Conservation (phyloP, 2,329 filamentous ascomycete genomes). For the Massarina eburnea region DNA sequence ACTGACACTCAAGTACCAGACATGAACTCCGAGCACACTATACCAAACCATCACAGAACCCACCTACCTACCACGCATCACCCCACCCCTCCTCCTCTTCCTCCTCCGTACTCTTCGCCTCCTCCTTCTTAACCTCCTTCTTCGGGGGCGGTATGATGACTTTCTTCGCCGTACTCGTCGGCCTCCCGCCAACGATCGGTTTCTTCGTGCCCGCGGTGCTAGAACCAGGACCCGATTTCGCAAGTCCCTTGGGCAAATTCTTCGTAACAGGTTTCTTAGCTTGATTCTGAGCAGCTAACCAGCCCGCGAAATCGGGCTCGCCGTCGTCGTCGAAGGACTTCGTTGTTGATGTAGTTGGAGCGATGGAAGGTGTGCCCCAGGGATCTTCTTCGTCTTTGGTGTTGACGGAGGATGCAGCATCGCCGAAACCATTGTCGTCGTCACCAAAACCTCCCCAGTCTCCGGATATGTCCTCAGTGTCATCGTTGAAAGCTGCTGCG, state of each 20-base stretch:
- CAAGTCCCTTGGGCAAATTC: constrained; percentile 78
- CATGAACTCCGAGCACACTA: constrained; percentile 1
- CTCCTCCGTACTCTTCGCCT: constrained; percentile 46
- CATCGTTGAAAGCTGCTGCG: constrained; percentile 52
- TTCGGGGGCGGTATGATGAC: constrained; percentile 24
- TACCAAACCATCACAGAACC: neutral
- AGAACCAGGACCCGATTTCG: constrained; percentile 57
- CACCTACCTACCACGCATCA: constrained; percentile 37
- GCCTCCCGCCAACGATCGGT: constrained; percentile 26
- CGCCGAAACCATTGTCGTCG: constrained; percentile 43
- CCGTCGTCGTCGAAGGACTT: constrained; percentile 75
- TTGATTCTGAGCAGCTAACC: constrained; percentile 83
- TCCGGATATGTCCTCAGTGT: constrained; percentile 63
- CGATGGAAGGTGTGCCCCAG: constrained; percentile 50
- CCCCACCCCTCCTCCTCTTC: constrained; percentile 42
- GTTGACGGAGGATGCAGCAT: constrained; percentile 1
- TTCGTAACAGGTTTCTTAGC: constrained; percentile 68
- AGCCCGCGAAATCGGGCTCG: constrained; percentile 94
- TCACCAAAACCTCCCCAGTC: constrained; percentile 74
- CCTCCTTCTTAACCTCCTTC: constrained; percentile 34
- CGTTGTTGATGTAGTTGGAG: constrained; percentile 35
- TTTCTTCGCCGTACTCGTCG: constrained; percentile 32
- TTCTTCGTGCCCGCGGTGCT: constrained; percentile 29
- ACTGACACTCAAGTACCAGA: neutral
- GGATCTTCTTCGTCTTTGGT: constrained; percentile 58